Evolutionary conservation across 257 asterid species (phyloP), one percentile per base, ranked within the genome.

Genomic region (Nicotiana noctiflora): DNA sequence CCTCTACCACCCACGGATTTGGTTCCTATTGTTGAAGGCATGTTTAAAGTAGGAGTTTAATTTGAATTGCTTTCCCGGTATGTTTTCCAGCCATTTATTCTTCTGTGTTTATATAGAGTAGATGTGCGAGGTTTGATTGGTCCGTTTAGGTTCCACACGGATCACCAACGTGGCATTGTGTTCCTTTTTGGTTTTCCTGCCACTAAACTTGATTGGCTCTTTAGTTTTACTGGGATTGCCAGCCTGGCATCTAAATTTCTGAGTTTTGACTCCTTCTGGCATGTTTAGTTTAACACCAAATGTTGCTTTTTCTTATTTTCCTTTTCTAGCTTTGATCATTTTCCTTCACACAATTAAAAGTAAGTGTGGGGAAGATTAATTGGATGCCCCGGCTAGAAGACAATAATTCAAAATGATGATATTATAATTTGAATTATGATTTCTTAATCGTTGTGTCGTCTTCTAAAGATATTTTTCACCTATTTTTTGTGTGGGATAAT

Each of bases 1-100:
- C 95, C 93, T 0, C 95, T 84, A 82, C 93, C 95, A 70, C 80
- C 88, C 75, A 18, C 14, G 56, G 90, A 63, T 21, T 82, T 83
- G 5, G 76, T 21, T 6, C 84, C 86, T 0, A 88, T 14, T 1
- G 82, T 17, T 0, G 83, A 89, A 72, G 76, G 84, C 93, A 89
- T n/a, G n/a, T n/a, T n/a, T n/a, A n/a, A 29, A 7, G 2, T 18
- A 72, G 1, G 0, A 18, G 29, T 10, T 0, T 5, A 11, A 12
- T 14, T 3, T 67, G 65, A 29, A 19, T 3, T 53, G 46, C 23
- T 79, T 82, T 67, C 60, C 64, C 55, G 59, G 32, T 8, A 51
- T 13, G 32, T 13, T 5, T 63, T 70, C 2, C 13, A 18, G 1
- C 2, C 9, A 0, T 2, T 0, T 11, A 29, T 12, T 17, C 81